phyloP scores from a whole-genome alignment of 805 yeast species.

The Ogataea ganodermae region DNA sequence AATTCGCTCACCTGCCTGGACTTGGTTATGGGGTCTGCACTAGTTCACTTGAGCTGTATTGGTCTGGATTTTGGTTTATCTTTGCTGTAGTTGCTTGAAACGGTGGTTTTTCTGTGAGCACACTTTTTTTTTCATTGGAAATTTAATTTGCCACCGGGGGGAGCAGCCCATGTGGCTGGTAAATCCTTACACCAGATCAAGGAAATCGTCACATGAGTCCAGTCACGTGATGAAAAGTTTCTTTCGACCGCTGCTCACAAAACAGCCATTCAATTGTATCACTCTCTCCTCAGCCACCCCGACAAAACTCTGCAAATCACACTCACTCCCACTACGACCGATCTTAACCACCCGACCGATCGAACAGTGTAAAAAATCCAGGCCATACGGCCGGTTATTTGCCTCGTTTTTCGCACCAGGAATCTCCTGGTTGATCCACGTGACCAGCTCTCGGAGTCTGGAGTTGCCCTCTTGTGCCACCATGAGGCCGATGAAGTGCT shows the following conservation, averaged over 20 bases:
- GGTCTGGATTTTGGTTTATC: background rate
- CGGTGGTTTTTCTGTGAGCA: background rate
- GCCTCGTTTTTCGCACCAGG: constrained; percentile 2
- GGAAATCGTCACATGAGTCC: background rate
- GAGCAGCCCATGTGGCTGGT: constrained; percentile 10
- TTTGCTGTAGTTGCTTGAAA: background rate
- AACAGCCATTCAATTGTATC: background rate
- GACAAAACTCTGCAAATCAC: background rate
- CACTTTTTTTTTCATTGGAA: background rate
- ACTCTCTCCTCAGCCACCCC: background rate
- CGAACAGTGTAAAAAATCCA: constrained; percentile 15
- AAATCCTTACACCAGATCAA: constrained; percentile 6
- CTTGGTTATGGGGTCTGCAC: too few species aligned
- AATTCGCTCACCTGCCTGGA: too few species aligned
- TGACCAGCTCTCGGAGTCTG: constrained; percentile 6
- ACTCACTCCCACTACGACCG: background rate
- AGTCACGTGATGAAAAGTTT: background rate
- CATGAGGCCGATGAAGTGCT: constrained; percentile 21
- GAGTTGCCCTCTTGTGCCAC: constrained; percentile 3
- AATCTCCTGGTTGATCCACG: constrained; percentile 13
- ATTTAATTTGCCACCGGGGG: constrained; percentile 13
- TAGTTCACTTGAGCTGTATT: background rate
- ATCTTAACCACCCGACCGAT: constrained; percentile 11
- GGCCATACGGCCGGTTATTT: constrained; percentile 11
- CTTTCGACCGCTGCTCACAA: constrained; percentile 3